Percentiles rank a stretch among this genome's conserved stretches.
Conservation (phyloP, 2,329 filamentous ascomycete genomes). For the Colletotrichum orbiculare region DNA sequence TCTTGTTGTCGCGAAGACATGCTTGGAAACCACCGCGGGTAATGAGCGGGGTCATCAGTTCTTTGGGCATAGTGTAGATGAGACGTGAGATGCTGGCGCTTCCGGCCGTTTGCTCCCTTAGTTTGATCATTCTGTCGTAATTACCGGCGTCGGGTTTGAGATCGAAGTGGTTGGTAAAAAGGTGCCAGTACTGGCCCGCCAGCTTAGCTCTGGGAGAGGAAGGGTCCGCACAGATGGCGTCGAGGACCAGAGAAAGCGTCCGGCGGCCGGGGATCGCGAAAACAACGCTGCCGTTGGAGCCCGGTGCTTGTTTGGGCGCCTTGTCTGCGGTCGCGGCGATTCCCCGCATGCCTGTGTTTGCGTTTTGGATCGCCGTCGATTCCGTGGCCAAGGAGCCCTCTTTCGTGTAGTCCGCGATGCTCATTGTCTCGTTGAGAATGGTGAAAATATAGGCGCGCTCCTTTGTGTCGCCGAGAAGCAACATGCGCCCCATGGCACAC, state of each 20-base stretch:
- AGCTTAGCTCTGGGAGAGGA: slow-evolving; percentile 40
- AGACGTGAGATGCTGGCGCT: slow-evolving; percentile 70
- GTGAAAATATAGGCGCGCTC: slow-evolving; percentile 80
- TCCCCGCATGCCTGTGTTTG: slow-evolving; percentile 38
- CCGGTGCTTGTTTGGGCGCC: slow-evolving; percentile 8
- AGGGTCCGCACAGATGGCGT: slow-evolving; percentile 60
- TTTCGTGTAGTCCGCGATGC: slow-evolving; percentile 65
- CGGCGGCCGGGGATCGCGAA: slow-evolving; percentile 63
- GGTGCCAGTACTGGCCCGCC: slow-evolving; percentile 83
- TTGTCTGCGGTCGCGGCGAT: slow-evolving; percentile 33
- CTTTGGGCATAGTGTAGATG: slow-evolving; percentile 65
- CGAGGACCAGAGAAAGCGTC: slow-evolving; percentile 76
- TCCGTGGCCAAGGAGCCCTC: too few relatives aligned
- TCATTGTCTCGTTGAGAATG: slow-evolving; percentile 85
- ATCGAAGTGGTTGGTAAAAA: slow-evolving; percentile 70
- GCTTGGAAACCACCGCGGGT: slow-evolving; percentile 79
- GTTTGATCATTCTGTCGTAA: slow-evolving; percentile 74
- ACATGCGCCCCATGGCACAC: slow-evolving; percentile 80
- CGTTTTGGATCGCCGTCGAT: background rate
- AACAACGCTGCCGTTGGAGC: slow-evolving; percentile 33
- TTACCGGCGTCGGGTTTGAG: slow-evolving; percentile 79
- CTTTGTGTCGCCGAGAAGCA: slow-evolving; percentile 72
- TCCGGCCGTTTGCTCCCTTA: slow-evolving; percentile 73
- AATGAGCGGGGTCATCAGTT: slow-evolving; percentile 59
- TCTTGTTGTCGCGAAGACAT: slow-evolving; percentile 82